Conservation (phyloP, 2,329 filamentous ascomycete genomes). For the Fusarium algeriense region DNA sequence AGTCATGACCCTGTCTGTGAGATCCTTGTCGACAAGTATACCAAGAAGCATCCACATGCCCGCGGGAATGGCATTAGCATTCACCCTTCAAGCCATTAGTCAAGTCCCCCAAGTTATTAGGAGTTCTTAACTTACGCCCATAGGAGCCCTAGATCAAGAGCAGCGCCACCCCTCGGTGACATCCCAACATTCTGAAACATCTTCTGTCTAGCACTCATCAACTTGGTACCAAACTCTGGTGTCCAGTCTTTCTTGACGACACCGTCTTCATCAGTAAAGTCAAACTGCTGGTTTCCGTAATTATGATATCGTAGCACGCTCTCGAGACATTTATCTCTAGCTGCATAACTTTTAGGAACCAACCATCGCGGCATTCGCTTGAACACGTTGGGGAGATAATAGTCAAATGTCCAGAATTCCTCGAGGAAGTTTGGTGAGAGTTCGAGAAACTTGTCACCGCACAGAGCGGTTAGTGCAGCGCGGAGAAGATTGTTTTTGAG, state of each 20-base stretch:
- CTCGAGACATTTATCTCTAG: slow-evolving; percentile 25
- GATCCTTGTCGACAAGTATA: slow-evolving; percentile 16
- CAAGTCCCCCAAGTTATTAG: fast-evolving
- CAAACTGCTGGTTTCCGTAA: slow-evolving; percentile 7
- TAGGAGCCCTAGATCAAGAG: slow-evolving; percentile 41
- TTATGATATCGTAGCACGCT: slow-evolving; percentile 30
- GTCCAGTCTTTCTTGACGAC: slow-evolving; percentile 39
- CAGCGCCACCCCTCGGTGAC: slow-evolving; percentile 25
- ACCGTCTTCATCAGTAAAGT: slow-evolving; percentile 7
- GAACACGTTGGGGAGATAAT: slow-evolving; percentile 31
- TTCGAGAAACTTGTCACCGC: slow-evolving; percentile 32
- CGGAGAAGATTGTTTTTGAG: slow-evolving; percentile 24
- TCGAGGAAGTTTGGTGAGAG: slow-evolving; percentile 20
- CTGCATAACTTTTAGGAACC: slow-evolving; percentile 27
- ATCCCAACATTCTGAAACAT: slow-evolving; percentile 32
- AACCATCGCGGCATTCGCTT: slow-evolving; percentile 37
- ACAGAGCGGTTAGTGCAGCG: slow-evolving; percentile 17
- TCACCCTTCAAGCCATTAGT: neutral
- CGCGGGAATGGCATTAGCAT: slow-evolving; percentile 42
- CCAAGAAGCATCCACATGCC: slow-evolving; percentile 41
- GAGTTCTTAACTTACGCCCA: slow-evolving; percentile 30
- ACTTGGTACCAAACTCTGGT: slow-evolving; percentile 37
- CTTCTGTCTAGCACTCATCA: slow-evolving; percentile 45
- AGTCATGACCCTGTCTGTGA: slow-evolving; percentile 17
- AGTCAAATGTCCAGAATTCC: slow-evolving; percentile 42